Conservation (phyloP, 2,329 filamentous ascomycete species). For the Xenosphaeropsis pyriputrescens region DNA sequence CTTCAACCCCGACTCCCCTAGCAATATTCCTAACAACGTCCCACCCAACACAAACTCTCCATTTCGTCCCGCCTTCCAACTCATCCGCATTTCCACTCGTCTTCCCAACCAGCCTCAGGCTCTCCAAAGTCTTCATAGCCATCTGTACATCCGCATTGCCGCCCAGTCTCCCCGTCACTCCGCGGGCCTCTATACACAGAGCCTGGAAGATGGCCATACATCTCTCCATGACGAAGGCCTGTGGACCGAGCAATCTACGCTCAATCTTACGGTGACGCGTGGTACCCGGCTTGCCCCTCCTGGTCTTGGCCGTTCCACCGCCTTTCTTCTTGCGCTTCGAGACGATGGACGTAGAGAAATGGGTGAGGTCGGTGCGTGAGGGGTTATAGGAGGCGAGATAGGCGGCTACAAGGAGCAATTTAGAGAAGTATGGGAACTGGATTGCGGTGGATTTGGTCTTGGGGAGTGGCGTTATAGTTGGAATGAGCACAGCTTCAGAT, state of each 20-base stretch:
- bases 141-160: conserved; percentile 39
- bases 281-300: conserved; percentile 13
- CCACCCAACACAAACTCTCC: conserved; percentile 69
- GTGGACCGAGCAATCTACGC: conserved; percentile 61
- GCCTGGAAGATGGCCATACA: conserved; percentile 66
- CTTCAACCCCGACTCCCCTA: conserved; percentile 60
- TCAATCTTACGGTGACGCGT: conserved; percentile 57
- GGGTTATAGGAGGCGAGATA: conserved; percentile 76
- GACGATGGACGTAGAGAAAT: conserved; percentile 44
- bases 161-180: conserved; percentile 9
- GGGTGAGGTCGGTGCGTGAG: conserved; percentile 52
- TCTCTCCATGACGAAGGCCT: conserved; percentile 64
- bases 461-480: conserved; percentile 34
- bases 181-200: conserved; percentile 30
- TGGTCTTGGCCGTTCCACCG: conserved; percentile 26
- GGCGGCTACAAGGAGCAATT: conserved; percentile 59
- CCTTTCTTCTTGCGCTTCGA: conserved; percentile 20
- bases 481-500: conserved; percentile 54
- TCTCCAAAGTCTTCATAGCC: conserved; percentile 58
- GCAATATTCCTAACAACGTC: conserved; percentile 59
- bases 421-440: conserved; percentile 55
- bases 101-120: conserved; percentile 52
- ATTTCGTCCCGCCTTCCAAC: conserved; percentile 56
- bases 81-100: conserved; percentile 44
- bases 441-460: conserved; percentile 11